Base-by-base conservation (phyloP, 164 flowering plant genomes). In the Houttuynia cordata region DNA sequence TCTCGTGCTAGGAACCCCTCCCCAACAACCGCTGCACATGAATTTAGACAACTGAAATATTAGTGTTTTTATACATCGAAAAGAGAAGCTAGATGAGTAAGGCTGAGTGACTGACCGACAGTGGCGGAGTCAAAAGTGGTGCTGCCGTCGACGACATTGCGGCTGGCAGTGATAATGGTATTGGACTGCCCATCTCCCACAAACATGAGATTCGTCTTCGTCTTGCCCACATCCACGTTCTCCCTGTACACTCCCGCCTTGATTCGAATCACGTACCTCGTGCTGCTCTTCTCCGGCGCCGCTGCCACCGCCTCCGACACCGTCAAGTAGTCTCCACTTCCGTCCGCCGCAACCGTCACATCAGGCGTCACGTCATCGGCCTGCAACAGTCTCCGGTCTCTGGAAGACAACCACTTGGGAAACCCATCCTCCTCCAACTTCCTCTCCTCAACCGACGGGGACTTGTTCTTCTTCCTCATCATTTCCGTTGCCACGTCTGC, bases 121-220 rank as follows among this genome's bases (percentile, higher is more conserved):
- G 96, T 92, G 14, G 98, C 98, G 40, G 98, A 92, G n/a, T 82
- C 52, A 75, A 87, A 92, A 39, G 98, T 92, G 37, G 96, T 92
- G 80, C 88, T 84, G 1, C 98, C 98, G 65, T 83, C 96, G 0
- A 56, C 71, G 0, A 90, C 96, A 60, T 82, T 93, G 61, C 71
- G 71, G 40, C 81, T 87, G 0, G 62, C 97, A 2, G 97, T 93
- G 62, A 90, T 90, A 49, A 90, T 84, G 5, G 98, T 90, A 34
- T n/a, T 81, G 15, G 14, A 73, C 58, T 88, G 75, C 10, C 91
- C 97, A 59, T 90, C 98, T 40, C 98, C 97, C 51, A 84, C 0
- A 50, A 93, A 87, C 98, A 90, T 84, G 2, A 93, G 65, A 57
- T 86, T 82, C 0, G 69, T 81, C 79, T 90, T 86, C 80, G 73